Conservation (phyloP, 2,329 filamentous ascomycete genomes). For the Botryotinia convoluta region DNA sequence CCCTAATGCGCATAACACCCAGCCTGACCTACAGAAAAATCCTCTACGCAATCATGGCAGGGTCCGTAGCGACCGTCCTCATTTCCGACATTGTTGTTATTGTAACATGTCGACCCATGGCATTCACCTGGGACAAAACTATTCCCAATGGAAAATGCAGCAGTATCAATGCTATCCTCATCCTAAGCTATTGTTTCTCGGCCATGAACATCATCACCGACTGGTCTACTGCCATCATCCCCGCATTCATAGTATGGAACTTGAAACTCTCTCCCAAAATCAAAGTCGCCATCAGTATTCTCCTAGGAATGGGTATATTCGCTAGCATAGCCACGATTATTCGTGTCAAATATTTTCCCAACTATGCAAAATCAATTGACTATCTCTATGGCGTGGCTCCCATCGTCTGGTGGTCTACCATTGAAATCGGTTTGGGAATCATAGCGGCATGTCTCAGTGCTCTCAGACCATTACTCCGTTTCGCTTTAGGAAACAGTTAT, state of each 20-base stretch:
- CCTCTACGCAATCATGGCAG: constrained; percentile 4
- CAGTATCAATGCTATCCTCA: constrained; percentile 13
- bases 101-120: constrained; percentile 14
- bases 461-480: not conserved
- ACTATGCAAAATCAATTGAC: constrained; percentile 1
- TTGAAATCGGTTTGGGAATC: constrained; percentile 9
- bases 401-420: constrained; percentile 14
- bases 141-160: constrained; percentile 12
- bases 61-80: constrained; percentile 1
- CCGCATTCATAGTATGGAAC: constrained; percentile 7
- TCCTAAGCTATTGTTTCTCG: constrained; percentile 9
- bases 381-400: constrained; percentile 16
- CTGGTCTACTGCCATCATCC: constrained; percentile 1
- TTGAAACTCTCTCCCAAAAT: constrained; percentile 2
- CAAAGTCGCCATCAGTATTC: not conserved
- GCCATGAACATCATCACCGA: constrained; percentile 18
- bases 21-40: constrained; percentile 12
- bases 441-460: not conserved
- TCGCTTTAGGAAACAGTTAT: not conserved
- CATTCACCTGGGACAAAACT: constrained; percentile 14
- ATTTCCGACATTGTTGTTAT: constrained; percentile 7
- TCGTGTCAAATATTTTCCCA: constrained; percentile 10
- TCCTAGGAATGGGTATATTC: constrained; percentile 14
- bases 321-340: constrained; percentile 13
- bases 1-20: constrained; percentile 14